phyloP scores from a whole-genome alignment of 768 basidiomycete genomes.

The Mycena rebaudengoi region DNA sequence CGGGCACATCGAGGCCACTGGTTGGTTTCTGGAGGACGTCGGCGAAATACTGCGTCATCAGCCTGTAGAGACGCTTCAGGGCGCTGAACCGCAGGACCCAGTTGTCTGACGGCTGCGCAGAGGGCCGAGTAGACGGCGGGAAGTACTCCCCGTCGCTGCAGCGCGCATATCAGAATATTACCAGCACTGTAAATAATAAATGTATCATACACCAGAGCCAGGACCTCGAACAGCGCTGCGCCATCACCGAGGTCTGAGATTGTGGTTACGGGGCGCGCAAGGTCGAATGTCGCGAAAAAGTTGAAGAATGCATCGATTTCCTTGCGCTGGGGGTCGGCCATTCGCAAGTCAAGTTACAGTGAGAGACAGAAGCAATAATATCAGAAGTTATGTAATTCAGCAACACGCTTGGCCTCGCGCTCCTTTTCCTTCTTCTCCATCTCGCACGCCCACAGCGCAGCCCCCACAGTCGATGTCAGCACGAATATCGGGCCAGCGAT shows the following conservation, averaged over 20 bases:
- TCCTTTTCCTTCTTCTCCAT: conserved; percentile 53
- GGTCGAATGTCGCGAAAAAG: conserved; percentile 79
- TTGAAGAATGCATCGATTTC: conserved; percentile 85
- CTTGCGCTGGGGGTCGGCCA: conserved; percentile 57
- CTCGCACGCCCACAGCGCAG: conserved; percentile 76
- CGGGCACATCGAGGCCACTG: conserved; percentile 82
- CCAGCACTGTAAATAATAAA: too few relatives aligned
- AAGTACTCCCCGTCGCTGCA: conserved; percentile 84
- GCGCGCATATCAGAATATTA: too few relatives aligned
- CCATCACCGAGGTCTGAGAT: conserved; percentile 84
- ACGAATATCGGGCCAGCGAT: conserved; percentile 65
- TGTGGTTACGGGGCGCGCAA: conserved; percentile 68
- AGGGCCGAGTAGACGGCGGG: conserved; percentile 63
- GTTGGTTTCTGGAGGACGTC: conserved; percentile 86
- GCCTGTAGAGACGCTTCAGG: conserved; percentile 85
- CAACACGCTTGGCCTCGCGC: neutral
- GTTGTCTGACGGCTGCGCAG: conserved; percentile 77
- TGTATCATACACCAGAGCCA: conserved; percentile 85
- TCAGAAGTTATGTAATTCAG: too few relatives aligned
- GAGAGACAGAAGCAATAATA: too few relatives aligned
- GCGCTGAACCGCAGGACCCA: conserved; percentile 89
- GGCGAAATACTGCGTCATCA: conserved; percentile 89
- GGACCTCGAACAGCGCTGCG: conserved; percentile 75
- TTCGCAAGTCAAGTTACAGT: too few relatives aligned
- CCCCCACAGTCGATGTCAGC: conserved; percentile 72